Percentiles rank a stretch among this genome's conserved stretches.
Evolutionary conservation across 2,329 filamentous ascomycete species (phyloP).

Genomic region (Zelopaecilomyces penicillatus): DNA sequence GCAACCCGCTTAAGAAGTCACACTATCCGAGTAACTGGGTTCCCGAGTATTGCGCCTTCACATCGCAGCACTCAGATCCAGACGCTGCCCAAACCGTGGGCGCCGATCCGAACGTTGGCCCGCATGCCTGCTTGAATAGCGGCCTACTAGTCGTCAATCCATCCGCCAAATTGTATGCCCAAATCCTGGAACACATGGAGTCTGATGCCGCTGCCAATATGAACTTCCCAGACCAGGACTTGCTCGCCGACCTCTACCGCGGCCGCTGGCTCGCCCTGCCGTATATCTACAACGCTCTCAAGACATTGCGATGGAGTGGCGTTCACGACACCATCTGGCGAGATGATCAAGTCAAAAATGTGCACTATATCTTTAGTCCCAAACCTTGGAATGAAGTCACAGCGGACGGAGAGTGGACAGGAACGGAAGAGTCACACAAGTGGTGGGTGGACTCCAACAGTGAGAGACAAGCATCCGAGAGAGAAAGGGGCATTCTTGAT

Average conservation of each 20-base stretch:
- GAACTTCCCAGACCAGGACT: slow-evolving; percentile 52
- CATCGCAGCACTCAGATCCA: slow-evolving; percentile 40
- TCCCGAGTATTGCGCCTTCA: slow-evolving; percentile 50
- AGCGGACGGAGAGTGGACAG: slow-evolving; percentile 33
- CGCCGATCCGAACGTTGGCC: slow-evolving; percentile 35
- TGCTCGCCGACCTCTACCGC: slow-evolving; percentile 47
- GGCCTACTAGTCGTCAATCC: slow-evolving; percentile 52
- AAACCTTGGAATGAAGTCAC: slow-evolving; percentile 53
- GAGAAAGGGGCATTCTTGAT: slow-evolving; percentile 25
- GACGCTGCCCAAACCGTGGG: slow-evolving; percentile 37
- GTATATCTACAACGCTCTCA: slow-evolving; percentile 55
- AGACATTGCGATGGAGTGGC: slow-evolving; percentile 45
- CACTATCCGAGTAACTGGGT: slow-evolving; percentile 72
- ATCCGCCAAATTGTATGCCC: slow-evolving; percentile 35
- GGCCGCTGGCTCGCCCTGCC: slow-evolving; percentile 50
- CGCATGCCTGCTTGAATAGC: slow-evolving; percentile 42
- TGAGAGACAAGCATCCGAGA: slow-evolving; percentile 35
- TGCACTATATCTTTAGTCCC: slow-evolving; percentile 53
- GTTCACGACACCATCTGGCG: slow-evolving; percentile 50
- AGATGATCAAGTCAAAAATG: slow-evolving; percentile 49
- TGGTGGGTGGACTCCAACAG: slow-evolving; percentile 49
- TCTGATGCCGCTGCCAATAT: slow-evolving; percentile 33
- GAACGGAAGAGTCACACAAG: slow-evolving; percentile 39
- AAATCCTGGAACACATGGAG: slow-evolving; percentile 45
- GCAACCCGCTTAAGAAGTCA: slow-evolving; percentile 68